Conservation (phyloP, 768 basidiomycete genomes). For the Strobilomyces dryophilus region DNA sequence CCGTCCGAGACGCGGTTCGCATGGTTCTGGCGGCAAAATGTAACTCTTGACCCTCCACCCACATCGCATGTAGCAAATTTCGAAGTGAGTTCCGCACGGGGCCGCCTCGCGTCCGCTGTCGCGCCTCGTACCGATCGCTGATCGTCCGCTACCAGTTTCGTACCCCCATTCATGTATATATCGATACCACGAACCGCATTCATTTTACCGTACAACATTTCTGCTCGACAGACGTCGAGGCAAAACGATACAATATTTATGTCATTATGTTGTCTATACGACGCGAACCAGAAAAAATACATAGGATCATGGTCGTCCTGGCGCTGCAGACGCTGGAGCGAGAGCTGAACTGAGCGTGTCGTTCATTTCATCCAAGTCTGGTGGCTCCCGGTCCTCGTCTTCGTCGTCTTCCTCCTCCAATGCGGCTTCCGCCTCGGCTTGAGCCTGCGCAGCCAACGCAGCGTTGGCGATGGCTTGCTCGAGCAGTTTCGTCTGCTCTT, state of each 20-base stretch:
- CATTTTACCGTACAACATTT: slow-evolving; percentile 25
- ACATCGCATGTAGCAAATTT: slow-evolving; percentile 12
- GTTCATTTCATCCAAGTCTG: slow-evolving; percentile 15
- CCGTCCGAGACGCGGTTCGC: slow-evolving; percentile 23
- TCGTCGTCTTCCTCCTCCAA: slow-evolving; percentile 45
- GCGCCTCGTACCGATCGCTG: slow-evolving; percentile 1
- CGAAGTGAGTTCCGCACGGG: slow-evolving; percentile 11
- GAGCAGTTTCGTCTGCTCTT: slow-evolving; percentile 64
- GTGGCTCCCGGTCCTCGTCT: no score
- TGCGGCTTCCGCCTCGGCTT: slow-evolving; percentile 75
- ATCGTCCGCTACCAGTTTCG: slow-evolving; percentile 21
- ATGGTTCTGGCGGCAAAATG: slow-evolving; percentile 49
- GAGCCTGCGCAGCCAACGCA: slow-evolving; percentile 69
- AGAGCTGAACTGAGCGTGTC: slow-evolving; percentile 13
- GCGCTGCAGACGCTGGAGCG: slow-evolving; percentile 1
- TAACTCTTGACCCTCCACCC: slow-evolving; percentile 29
- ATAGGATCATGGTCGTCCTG: slow-evolving; percentile 17
- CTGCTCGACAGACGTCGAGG: slow-evolving; percentile 4
- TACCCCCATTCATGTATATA: slow-evolving; percentile 31
- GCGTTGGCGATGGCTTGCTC: slow-evolving; percentile 74
- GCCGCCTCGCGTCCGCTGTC: background rate
- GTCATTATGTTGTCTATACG: slow-evolving; percentile 20
- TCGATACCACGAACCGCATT: slow-evolving; percentile 18
- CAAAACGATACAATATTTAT: slow-evolving; percentile 23
- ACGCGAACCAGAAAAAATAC: slow-evolving; percentile 21